Evolutionary conservation across 2,329 filamentous ascomycete species (phyloP), one percentile per base, ranked within the genome.

Genomic region (Pseudogymnoascus sp.): DNA sequence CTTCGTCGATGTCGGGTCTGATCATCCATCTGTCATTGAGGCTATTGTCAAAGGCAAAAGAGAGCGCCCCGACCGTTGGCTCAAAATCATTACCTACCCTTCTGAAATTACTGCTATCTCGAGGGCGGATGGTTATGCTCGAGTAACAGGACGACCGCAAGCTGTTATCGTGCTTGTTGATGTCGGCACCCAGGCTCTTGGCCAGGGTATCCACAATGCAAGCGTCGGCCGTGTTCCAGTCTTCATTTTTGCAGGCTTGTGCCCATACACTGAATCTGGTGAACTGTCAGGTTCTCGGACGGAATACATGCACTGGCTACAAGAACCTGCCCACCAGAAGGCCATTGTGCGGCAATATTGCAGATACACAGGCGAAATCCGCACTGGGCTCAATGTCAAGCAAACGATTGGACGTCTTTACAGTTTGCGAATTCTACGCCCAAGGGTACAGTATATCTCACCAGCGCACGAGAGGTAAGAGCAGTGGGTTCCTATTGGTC

Each of bases 71-170:
- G 83, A 78, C 36, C 78, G 82, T 16, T 91, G 91, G 64, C 89
- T 89, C 2, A 82, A 79, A 62, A 88, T 92, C 65, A 88, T 92
- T 62, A 92, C 89, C 23, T 92, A 89, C 70, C 89, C 89, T 0
- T 91, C 91, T 67, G 89, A 92, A 81, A 92, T 92, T 89, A 89
- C 92, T 5, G 90, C 90, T 25, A 82, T 93, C 69, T 92, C 89
- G 63, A 90, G 91, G 87, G 90, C 90, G 12, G 90, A 93, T 72
- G 90, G 90, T 60, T 92, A 90, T 70, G 89, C 90, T 38, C 82
- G 88, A 30, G 74, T 90, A 38, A 90, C 86, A 5, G 84, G 84
- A 61, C 84, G 88, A 67, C 87, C 89, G 0, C 89, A 92, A 74
- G 87, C 84, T 64, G 89, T 92, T 11, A 88, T 92, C 65, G 83